Conservation (phyloP, 768 basidiomycete species). For the Lepiota subincarnata region DNA sequence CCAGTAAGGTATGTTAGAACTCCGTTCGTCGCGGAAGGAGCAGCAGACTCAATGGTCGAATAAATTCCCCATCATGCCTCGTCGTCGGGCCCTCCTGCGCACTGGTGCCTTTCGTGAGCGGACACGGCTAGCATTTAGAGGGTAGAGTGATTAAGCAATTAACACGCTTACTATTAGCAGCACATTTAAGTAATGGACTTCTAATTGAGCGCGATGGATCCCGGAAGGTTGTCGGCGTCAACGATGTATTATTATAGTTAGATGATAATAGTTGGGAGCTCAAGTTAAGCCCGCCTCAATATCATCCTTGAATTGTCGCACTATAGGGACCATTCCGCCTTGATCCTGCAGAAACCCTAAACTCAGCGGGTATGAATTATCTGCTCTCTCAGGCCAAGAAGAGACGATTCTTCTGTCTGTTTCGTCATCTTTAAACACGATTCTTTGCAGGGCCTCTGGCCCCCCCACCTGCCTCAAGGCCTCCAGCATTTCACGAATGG, state of each 20-base stretch:
- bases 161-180: no score
- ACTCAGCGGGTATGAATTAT: slow-evolving; percentile 38
- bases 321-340: slow-evolving; percentile 42
- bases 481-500: slow-evolving; percentile 48
- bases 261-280: not conserved
- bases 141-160: no score
- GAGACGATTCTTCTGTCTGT: slow-evolving; percentile 38
- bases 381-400: slow-evolving; percentile 45
- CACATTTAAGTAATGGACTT: no score
- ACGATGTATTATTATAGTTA: not conserved
- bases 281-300: slow-evolving; percentile 1
- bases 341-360: slow-evolving; percentile 42
- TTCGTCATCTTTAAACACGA: slow-evolving; percentile 44
- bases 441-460: slow-evolving; percentile 37
- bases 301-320: slow-evolving; percentile 28
- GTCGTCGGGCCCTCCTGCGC: no score
- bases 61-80: no score
- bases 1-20: no score
- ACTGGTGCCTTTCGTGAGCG: no score
- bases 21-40: no score
- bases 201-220: no score
- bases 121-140: no score
- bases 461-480: slow-evolving; percentile 53
- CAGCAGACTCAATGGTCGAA: no score
- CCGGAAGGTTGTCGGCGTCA: no score